These are phyloP conservation scores for Lagerstroemia speciosa DNA, from an alignment of 345 rosid species.

Conservation along the genomic window DNA sequence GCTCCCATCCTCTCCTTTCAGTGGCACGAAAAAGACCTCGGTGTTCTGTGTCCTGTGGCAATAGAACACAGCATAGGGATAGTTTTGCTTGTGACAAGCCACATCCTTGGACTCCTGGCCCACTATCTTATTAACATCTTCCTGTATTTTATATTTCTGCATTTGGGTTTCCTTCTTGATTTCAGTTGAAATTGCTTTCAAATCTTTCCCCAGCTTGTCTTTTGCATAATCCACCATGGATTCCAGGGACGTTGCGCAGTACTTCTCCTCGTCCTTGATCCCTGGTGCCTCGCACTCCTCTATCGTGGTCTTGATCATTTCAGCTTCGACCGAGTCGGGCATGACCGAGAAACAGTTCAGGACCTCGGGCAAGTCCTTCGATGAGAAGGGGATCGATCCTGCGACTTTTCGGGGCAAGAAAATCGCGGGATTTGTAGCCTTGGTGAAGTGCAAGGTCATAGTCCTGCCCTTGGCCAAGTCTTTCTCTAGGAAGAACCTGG, in stretches of 20 bases:
- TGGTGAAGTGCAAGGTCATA: constrained; percentile 51
- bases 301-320: constrained; percentile 47
- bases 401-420: constrained; percentile 66
- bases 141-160: constrained; percentile 42
- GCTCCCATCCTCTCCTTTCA: constrained; percentile 55
- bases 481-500: constrained; percentile 78
- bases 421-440: constrained; percentile 27
- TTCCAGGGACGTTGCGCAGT: constrained; percentile 71
- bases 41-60: constrained; percentile 59
- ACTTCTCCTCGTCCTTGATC: constrained; percentile 65
- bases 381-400: constrained; percentile 54
- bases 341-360: constrained; percentile 40
- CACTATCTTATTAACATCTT: constrained; percentile 33
- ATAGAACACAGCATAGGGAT: constrained; percentile 65
- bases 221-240: constrained; percentile 72
- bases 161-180: constrained; percentile 24
- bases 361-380: constrained; percentile 36
- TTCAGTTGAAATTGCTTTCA: constrained; percentile 54
- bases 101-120: constrained; percentile 15
- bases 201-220: constrained; percentile 49
- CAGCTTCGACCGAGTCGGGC: constrained; percentile 55
- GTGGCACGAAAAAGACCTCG: constrained; percentile 41
- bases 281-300: constrained; percentile 55
- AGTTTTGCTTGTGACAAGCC: constrained; percentile 78
- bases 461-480: constrained; percentile 42